phyloP scores from a whole-genome alignment of 768 basidiomycete species.

The Fomitopsis serialis region DNA sequence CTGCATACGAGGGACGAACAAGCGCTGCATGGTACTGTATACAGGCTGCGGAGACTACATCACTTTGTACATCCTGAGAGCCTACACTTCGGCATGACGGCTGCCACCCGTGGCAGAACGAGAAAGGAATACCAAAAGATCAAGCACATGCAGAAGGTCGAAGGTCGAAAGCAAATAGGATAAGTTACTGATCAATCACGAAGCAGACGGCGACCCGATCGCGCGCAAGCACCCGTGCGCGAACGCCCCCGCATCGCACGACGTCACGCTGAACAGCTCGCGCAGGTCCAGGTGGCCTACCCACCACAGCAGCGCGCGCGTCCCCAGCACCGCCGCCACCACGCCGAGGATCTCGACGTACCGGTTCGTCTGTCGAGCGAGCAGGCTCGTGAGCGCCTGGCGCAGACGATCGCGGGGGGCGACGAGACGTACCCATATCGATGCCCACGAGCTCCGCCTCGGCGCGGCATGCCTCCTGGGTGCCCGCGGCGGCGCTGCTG shows the following conservation, averaged over 20 bases:
- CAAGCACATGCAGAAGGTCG: background rate
- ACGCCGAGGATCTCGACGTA: background rate
- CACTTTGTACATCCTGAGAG: no score
- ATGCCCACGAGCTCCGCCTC: background rate
- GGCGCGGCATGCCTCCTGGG: background rate
- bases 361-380: background rate
- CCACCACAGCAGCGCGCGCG: background rate
- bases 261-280: background rate
- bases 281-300: background rate
- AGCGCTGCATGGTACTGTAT: no score
- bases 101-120: background rate
- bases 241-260: background rate
- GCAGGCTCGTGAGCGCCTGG: no score
- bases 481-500: no score
- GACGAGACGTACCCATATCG: background rate
- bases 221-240: background rate
- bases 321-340: background rate
- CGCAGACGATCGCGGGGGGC: no score
- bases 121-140: background rate
- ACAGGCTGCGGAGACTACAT: no score
- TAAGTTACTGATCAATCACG: background rate
- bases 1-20: no score
- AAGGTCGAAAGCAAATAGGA: background rate
- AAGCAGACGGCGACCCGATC: background rate
- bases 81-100: no score